Percentiles rank a stretch among this genome's conserved stretches.
Conservation (phyloP, 306 rosid species). For the Rubus parviflorus region DNA sequence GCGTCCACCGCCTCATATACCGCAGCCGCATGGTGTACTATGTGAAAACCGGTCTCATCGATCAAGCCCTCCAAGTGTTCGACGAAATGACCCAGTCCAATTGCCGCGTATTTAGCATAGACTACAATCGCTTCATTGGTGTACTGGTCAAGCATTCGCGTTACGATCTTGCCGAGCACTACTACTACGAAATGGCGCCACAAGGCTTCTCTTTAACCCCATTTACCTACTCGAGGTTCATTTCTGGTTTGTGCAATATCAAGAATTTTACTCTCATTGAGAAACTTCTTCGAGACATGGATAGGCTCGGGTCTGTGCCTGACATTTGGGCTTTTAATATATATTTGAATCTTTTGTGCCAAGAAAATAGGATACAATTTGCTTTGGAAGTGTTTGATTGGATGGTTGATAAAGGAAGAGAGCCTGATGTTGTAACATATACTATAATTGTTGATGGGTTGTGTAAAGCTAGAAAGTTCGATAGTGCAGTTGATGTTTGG, state of each 20-base stretch:
- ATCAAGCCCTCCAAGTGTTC: constrained; percentile 73
- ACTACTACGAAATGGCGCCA: constrained; percentile 67
- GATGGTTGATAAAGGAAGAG: constrained; percentile 61
- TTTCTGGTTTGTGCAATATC: constrained; percentile 63
- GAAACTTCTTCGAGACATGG: constrained; percentile 63
- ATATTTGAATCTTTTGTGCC: constrained; percentile 60
- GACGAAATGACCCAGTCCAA: constrained; percentile 80
- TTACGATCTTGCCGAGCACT: constrained; percentile 69
- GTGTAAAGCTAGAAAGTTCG: constrained; percentile 59
- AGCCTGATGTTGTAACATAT: constrained; percentile 68
- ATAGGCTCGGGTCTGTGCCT: constrained; percentile 53
- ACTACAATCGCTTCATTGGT: constrained; percentile 90
- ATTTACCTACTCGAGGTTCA: constrained; percentile 90
- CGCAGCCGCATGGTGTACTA: constrained; percentile 57
- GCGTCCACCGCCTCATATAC: constrained; percentile 75
- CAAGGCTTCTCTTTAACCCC: constrained; percentile 75
- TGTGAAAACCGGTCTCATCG: constrained; percentile 70
- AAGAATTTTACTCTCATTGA: constrained; percentile 53
- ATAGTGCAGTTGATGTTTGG: constrained; percentile 59
- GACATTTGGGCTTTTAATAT: constrained; percentile 92
- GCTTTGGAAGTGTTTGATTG: constrained; percentile 47
- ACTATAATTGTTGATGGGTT: constrained; percentile 58
- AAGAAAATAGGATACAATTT: constrained; percentile 43
- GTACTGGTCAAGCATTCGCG: constrained; percentile 67
- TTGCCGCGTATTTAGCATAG: constrained; percentile 70